These are phyloP conservation scores for Erodium moschatum DNA, from an alignment of 441 rosid species.

Conservation along the genomic window DNA sequence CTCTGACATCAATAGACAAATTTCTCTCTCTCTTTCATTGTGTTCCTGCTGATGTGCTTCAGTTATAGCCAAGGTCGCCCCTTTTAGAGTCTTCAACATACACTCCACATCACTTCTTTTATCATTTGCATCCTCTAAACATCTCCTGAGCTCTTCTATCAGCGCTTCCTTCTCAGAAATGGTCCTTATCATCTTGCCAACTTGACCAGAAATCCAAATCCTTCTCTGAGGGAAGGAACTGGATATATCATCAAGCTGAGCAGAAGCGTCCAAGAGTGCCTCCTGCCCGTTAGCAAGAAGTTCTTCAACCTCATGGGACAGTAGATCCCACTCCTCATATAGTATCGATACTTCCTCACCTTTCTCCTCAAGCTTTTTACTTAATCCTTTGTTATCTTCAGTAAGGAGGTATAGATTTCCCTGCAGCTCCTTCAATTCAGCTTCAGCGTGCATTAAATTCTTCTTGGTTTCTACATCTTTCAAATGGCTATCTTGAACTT, in stretches of 20 bases:
- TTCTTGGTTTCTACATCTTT: conserved; percentile 54
- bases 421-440: conserved; percentile 48
- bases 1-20: conserved; percentile 45
- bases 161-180: conserved; percentile 63
- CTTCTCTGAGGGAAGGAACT: conserved; percentile 66
- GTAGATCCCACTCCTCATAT: conserved; percentile 68
- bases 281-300: conserved; percentile 65
- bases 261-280: conserved; percentile 57
- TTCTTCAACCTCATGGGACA: conserved; percentile 68
- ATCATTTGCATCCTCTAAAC: conserved; percentile 72
- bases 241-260: conserved; percentile 65
- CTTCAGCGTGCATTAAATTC: conserved; percentile 36
- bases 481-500: conserved; percentile 55
- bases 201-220: conserved; percentile 85
- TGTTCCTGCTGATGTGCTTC: conserved; percentile 88
- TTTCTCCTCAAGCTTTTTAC: conserved; percentile 32
- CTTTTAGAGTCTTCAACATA: conserved; percentile 81
- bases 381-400: conserved; percentile 53
- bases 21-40: conserved; percentile 62
- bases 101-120: conserved; percentile 64
- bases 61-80: conserved; percentile 70
- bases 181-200: conserved; percentile 52
- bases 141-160: conserved; percentile 75
- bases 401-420: conserved; percentile 37
- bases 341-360: conserved; percentile 36